Evolutionary conservation across 495 filamentous ascomycete species (phyloP), one percentile per base, ranked within the genome.

Genomic region (Aspergillus sclerotiicarbonarius): DNA sequence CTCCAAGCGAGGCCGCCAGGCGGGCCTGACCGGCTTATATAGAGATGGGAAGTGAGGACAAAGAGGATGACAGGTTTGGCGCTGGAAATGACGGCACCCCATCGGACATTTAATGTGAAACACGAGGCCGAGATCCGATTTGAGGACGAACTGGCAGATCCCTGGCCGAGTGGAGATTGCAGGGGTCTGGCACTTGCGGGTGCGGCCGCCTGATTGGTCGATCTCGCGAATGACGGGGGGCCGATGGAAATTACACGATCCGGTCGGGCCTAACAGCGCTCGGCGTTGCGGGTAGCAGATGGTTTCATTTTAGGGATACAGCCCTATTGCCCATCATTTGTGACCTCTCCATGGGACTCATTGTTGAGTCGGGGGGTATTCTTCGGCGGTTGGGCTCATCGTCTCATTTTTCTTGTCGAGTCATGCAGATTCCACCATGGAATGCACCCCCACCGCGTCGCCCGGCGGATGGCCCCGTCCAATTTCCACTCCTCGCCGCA

Each of bases 31-130:
- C 5, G 37, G 12, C 5, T 41, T 41, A 41, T 41, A 41, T 41
- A 41, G 12, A n/a, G 37, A 13, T 13, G 35, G 15, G 15, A 13
- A 37, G 15, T 37, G 37, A 41, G 37, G 37, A 41, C n/a, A 13
- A 41, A 41, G 37, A 35, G 33, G 25, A 41, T 41, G 37, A 41
- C 37, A 41, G 37, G 37, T 41, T 32, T 16, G 47, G 47, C 47
- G 47, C 47, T 18, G 46, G 47, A 8, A 20, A 20, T 46, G 44
- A 25, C 15, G 47, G 37, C 7, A 2, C 3, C 12, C 37, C 33
- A 32, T 50, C 47, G 47, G 47, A 29, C 47, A 50, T 50, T 50
- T 31, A 16, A 50, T 16, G 47, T 50, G 47, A 50, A 50, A 50
- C 47, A 6, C 8, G 25, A 29, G 47, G 47, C 47, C 25, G 6